Evolutionary conservation across 441 rosid genomes (phyloP), one percentile per base, ranked within the genome.

Genomic region (Populus hybrid): DNA sequence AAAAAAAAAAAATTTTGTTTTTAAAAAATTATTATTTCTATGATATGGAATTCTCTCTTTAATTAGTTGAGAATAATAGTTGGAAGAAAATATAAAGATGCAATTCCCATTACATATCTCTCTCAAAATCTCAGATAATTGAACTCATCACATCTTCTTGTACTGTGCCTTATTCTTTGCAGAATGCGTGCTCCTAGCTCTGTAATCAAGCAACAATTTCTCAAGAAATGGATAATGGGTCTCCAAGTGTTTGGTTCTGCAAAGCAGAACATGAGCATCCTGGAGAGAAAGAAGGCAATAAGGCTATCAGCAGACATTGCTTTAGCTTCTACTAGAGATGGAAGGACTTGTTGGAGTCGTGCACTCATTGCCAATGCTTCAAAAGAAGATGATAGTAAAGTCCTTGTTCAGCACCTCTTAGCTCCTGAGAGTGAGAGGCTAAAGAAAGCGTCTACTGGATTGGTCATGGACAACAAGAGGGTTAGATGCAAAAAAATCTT

Each of bases 271-370:
- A 87, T 87, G 81, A 87, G 79, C 80, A 74, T 90, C 71, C 69
- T 76, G 68, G 91, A 91, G 76, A 88, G 98, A 70, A 92, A 88
- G 81, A 89, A 82, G 73, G 91, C 93, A 6, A 93, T 95, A 79
- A 92, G 93, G 85, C 86, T 93, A 79, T 88, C 99, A 0, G 92
- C 99, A 23, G 99, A 95, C 81, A 78, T 93, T 57, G 98, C 99
- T 74, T 86, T 95, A 88, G 99, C 99, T 72, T 89, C 94, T 6
- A 81, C 90, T 18, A 89, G 94, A 81, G 88, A 87, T 26, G 88
- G 89, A 66, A 84, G 81, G 30, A 93, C 94, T 32, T 84, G 82
- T 63, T 95, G 99, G 99, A 92, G 98, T 46, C 93, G 92, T 46
- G 98, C 99, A 71, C 80, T 92, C 78, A 82, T 95, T 53, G 85